A percentile compares a stretch with the other conserved stretches of the same genome.
These are phyloP conservation scores for Solanum verrucosum DNA, from an alignment of 257 asterid species.

Conservation along the genomic window DNA sequence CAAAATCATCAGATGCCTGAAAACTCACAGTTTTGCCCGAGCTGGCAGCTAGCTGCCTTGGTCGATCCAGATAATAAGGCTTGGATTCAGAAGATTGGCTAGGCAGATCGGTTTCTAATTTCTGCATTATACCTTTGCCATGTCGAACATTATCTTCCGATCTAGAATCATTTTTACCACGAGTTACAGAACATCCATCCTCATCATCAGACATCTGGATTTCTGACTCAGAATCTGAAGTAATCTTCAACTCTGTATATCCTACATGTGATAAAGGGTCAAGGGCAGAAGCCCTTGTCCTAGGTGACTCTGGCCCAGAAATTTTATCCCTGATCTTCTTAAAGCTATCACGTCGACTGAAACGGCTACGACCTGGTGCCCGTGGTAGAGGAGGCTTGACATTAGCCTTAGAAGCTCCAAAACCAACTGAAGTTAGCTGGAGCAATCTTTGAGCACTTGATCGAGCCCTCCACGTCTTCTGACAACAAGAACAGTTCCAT, in stretches of 20 bases:
- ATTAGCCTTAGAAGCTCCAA: constrained; percentile 72
- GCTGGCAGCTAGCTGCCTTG: constrained; percentile 18
- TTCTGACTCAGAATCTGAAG: constrained; percentile 85
- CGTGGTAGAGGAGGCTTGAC: constrained; percentile 81
- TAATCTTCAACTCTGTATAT: constrained; percentile 53
- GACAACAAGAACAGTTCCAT: constrained; percentile 64
- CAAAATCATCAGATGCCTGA: constrained; percentile 9
- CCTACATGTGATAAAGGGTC: constrained; percentile 52
- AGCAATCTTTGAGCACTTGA: constrained; percentile 49
- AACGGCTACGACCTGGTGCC: constrained; percentile 52
- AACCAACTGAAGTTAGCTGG: constrained; percentile 31
- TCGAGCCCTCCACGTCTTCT: constrained; percentile 37
- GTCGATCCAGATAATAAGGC: constrained; percentile 25
- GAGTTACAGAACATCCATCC: constrained; percentile 25
- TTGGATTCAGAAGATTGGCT: constrained; percentile 16
- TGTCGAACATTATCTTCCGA: constrained; percentile 9
- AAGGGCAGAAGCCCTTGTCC: constrained; percentile 7
- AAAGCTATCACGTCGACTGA: constrained; percentile 61
- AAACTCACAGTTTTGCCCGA: constrained; percentile 10
- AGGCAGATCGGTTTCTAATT: constrained; percentile 3
- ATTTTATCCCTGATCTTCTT: constrained; percentile 61
- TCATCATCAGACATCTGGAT: constrained; percentile 61
- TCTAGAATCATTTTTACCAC: constrained; percentile 1
- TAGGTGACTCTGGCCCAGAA: constrained; percentile 24
- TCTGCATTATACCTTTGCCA: constrained; percentile 5